Evolutionary conservation across 805 yeast species (phyloP).

Genomic region (Spencermartinsiella europaea): DNA sequence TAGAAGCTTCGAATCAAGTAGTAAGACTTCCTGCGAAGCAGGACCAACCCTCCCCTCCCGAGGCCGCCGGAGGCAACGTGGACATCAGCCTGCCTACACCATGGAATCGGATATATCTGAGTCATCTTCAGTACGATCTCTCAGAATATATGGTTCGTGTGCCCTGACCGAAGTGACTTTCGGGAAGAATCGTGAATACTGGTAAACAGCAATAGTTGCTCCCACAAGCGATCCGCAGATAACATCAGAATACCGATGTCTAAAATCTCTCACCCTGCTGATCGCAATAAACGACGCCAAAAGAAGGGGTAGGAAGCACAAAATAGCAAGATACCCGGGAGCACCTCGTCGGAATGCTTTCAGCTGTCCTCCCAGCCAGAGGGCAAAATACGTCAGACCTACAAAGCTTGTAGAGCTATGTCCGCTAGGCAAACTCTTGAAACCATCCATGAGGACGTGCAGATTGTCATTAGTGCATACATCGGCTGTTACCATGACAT

Average conservation of each 20-base stretch:
- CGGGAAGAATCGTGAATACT: constrained; percentile 20
- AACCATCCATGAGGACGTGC: constrained; percentile 42
- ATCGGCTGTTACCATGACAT: constrained; percentile 27
- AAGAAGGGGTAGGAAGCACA: constrained; percentile 29
- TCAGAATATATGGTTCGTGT: constrained; percentile 13
- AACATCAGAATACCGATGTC: constrained; percentile 90
- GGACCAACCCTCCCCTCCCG: no score
- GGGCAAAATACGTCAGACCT: constrained; percentile 42
- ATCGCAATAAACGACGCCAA: constrained; percentile 75
- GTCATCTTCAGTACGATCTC: background rate
- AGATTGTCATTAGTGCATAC: constrained; percentile 34
- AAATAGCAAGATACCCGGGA: constrained; percentile 22
- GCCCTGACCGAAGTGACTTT: constrained; percentile 11
- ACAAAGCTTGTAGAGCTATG: constrained; percentile 51
- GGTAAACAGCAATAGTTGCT: constrained; percentile 40
- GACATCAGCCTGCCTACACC: no score
- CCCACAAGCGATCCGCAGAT: constrained; percentile 71
- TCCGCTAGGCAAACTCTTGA: constrained; percentile 55
- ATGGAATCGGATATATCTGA: no score
- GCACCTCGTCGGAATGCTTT: constrained; percentile 36
- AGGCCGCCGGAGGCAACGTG: no score
- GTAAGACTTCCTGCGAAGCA: no score
- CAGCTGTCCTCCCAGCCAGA: constrained; percentile 47
- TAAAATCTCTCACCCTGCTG: constrained; percentile 80
- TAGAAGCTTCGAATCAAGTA: no score